Base-by-base conservation (phyloP, 2,329 filamentous ascomycete species). In the Fusarium longipes region DNA sequence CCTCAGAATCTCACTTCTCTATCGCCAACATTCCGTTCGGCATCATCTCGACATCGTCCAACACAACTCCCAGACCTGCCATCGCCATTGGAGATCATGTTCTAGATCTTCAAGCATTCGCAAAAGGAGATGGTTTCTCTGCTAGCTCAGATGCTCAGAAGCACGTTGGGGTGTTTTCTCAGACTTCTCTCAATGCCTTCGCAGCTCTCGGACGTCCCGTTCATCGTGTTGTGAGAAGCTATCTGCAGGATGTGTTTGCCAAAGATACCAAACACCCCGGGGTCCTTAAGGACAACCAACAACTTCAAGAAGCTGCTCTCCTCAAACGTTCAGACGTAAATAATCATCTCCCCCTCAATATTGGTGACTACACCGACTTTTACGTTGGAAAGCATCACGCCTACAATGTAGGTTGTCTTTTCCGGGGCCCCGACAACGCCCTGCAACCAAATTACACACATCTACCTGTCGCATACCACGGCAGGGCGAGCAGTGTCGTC, bases 331-430 rank as follows among this genome's bases (percentile, higher is more conserved):
- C 76, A 29, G 83, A 85, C 6, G 85, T 89, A n/a, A 84, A 81
- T 62, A 90, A 85, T 72, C 91, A 94, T 67, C 72, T 95, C 1
- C 92, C 92, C 1, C 87, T 96, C 82, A 82, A 86, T 35, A 92
- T 95, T 71, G 91, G 91, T 30, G 92, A 95, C 75, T 95, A 95
- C 76, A 93, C 92, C 3, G 92, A 96, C 75, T 96, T 95, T 80
- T 96, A 92, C 74, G 92, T 90, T 15, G 91, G 92, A 47, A 80
- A 90, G 71, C 90, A 94, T 74, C 92, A 96, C 77, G 92, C 92
- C 7, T 91, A 88, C 81, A 80, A 79, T 69, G 83, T 91, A 10
- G 91, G 91, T 6, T 84, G 87, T 2, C 83, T 94, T 22, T 93
- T 95, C 79, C 87, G 92, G 32, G 91, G 91, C 0, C 85, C 89